Evolutionary conservation across 805 yeast species (phyloP).

Genomic region (Lipomyces chichibuensis): DNA sequence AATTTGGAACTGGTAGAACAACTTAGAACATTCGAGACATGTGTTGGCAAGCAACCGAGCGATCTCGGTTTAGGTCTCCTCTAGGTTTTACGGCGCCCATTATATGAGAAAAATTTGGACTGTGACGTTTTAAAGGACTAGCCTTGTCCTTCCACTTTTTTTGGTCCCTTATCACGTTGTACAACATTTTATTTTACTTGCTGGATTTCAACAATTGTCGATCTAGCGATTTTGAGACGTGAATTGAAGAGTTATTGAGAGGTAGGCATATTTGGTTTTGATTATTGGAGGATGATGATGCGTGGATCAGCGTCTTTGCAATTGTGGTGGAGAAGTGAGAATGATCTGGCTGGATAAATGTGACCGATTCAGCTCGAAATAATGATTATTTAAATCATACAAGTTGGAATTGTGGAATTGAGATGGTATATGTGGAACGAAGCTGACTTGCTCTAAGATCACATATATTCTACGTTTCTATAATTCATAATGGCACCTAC

Average conservation of each 20-base stretch:
- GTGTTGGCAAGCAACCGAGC: background rate
- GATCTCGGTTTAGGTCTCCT: background rate
- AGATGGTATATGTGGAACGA: too few relatives aligned
- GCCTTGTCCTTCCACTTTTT: background rate
- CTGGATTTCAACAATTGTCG: background rate
- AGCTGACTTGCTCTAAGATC: background rate
- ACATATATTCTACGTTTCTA: background rate
- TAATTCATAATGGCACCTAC: constrained; percentile 13
- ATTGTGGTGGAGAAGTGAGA: background rate
- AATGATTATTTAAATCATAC: too few relatives aligned
- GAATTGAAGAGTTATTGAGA: background rate
- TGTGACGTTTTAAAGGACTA: too few relatives aligned
- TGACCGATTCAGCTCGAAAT: too few relatives aligned
- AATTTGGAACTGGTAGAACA: background rate
- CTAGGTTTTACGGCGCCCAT: background rate
- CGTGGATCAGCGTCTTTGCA: background rate
- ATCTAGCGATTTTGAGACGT: background rate
- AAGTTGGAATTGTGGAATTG: too few relatives aligned
- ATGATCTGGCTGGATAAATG: background rate
- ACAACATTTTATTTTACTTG: too few relatives aligned
- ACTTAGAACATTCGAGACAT: background rate
- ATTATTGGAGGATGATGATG: background rate
- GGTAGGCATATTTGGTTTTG: background rate
- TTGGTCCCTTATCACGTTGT: background rate
- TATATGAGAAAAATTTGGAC: background rate